These are phyloP conservation scores for Trichoderma breve DNA, from an alignment of 2,329 filamentous ascomycete species.

Conservation along the genomic window DNA sequence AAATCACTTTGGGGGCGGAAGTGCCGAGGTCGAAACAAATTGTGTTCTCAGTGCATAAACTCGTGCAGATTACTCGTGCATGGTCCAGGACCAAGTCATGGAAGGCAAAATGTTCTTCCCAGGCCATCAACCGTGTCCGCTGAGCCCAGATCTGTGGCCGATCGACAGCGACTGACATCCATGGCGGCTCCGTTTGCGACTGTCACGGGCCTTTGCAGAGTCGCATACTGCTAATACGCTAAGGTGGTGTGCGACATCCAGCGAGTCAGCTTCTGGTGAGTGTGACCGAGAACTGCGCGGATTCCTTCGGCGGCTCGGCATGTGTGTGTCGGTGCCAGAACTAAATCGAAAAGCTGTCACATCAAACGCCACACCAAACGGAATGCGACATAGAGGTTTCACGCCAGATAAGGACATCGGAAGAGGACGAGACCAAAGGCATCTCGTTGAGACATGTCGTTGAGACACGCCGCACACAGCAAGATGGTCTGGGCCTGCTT, in stretches of 20 bases:
- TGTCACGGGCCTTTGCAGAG: not conserved
- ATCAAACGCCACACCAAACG: constrained; percentile 4
- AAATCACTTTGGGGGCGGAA: not conserved
- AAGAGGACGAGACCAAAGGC: not conserved
- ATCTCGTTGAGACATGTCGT: not conserved
- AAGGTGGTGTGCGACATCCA: constrained; percentile 6
- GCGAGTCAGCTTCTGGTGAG: constrained; percentile 3
- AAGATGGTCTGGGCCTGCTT: not conserved
- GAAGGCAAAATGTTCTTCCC: not conserved
- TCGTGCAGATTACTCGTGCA: not conserved
- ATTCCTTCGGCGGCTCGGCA: constrained; percentile 2
- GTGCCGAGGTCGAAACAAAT: not conserved
- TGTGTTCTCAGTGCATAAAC: not conserved
- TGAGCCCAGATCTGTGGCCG: not conserved
- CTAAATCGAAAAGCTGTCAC: not conserved
- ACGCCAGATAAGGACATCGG: not conserved
- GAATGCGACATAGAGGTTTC: not conserved
- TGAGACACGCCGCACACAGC: not conserved
- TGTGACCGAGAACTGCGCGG: not conserved
- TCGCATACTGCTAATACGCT: not conserved
- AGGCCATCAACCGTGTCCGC: not conserved
- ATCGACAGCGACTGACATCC: constrained; percentile 1
- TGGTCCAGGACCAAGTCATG: not conserved
- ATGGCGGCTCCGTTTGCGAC: not conserved
- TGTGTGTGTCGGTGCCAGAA: not conserved